Percentiles rank a stretch among this genome's conserved stretches.
Evolutionary conservation across 176 grass and related monocot genomes (phyloP).

Genomic region (Raddia guianensis): DNA sequence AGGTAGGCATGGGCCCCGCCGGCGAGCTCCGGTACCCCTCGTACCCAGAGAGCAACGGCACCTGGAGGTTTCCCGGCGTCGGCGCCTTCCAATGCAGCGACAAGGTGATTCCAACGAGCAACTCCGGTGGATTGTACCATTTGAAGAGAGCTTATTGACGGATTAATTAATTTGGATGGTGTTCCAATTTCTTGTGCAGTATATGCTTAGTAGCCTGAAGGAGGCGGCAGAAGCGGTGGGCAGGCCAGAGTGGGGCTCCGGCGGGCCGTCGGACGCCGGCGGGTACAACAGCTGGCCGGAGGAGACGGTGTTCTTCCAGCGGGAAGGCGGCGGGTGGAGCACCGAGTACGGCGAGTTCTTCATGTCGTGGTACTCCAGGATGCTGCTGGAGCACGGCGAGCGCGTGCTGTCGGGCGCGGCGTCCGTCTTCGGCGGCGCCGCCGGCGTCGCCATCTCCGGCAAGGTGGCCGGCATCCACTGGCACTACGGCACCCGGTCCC

Average conservation of each 20-base stretch:
- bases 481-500: slow-evolving; percentile 71
- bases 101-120: slow-evolving; percentile 45
- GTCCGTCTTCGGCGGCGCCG: slow-evolving; percentile 32
- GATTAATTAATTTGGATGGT: not conserved
- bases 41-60: slow-evolving; percentile 70
- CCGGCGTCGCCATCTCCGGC: slow-evolving; percentile 47
- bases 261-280: slow-evolving; percentile 58
- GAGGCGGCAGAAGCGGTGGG: slow-evolving; percentile 52
- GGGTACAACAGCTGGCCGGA: slow-evolving; percentile 72
- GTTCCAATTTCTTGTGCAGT: slow-evolving; percentile 29
- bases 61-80: slow-evolving; percentile 73
- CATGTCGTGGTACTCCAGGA: slow-evolving; percentile 73
- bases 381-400: slow-evolving; percentile 69
- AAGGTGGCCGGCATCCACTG: slow-evolving; percentile 87
- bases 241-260: slow-evolving; percentile 62
- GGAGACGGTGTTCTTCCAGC: slow-evolving; percentile 63
- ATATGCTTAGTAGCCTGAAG: slow-evolving; percentile 61
- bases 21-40: slow-evolving; percentile 89
- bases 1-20: slow-evolving; percentile 84
- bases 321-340: slow-evolving; percentile 61
- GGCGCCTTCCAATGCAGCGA: slow-evolving; percentile 86
- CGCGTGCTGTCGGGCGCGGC: slow-evolving; percentile 51
- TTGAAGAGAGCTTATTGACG: too few relatives aligned
- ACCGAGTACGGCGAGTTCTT: slow-evolving; percentile 74
- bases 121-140: not conserved